Evolutionary conservation across 2,329 filamentous ascomycete species (phyloP).

Genomic region (Botryotinia globosa): DNA sequence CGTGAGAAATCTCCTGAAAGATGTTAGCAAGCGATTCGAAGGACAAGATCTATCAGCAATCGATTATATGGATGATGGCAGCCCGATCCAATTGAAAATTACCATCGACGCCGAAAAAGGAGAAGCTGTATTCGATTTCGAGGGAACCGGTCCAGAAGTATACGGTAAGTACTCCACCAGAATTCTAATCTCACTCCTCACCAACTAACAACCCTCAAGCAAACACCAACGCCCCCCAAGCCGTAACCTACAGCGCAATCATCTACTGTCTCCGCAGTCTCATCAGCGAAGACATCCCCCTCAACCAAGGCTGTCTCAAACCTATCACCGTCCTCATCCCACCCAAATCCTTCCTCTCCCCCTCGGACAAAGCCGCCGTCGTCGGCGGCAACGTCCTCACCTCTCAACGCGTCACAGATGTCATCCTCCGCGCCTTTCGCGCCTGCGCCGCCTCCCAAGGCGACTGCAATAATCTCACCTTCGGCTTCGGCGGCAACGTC

Average conservation of each 20-base stretch:
- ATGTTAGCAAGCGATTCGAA: conserved; percentile 66
- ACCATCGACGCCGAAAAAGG: conserved; percentile 72
- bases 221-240: conserved; percentile 78
- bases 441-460: conserved; percentile 78
- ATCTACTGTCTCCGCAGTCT: conserved; percentile 82
- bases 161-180: conserved; percentile 51
- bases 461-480: conserved; percentile 81
- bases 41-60: conserved; percentile 69
- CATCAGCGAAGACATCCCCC: conserved; percentile 76
- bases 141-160: conserved; percentile 74
- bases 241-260: conserved; percentile 79
- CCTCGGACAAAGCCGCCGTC: conserved; percentile 73
- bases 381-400: conserved; percentile 83
- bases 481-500: conserved; percentile 72
- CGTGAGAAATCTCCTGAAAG: conserved; percentile 70
- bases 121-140: conserved; percentile 75
- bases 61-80: conserved; percentile 87
- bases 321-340: conserved; percentile 75
- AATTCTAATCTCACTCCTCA: neutral
- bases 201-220: conserved; percentile 38
- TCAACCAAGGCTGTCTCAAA: conserved; percentile 81
- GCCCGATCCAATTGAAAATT: conserved; percentile 70
- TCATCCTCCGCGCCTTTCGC: conserved; percentile 75
- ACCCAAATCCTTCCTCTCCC: conserved; percentile 68
- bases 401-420: conserved; percentile 76